phyloP scores from a whole-genome alignment of 2,329 filamentous ascomycete genomes.

The Escovopsis sp. region DNA sequence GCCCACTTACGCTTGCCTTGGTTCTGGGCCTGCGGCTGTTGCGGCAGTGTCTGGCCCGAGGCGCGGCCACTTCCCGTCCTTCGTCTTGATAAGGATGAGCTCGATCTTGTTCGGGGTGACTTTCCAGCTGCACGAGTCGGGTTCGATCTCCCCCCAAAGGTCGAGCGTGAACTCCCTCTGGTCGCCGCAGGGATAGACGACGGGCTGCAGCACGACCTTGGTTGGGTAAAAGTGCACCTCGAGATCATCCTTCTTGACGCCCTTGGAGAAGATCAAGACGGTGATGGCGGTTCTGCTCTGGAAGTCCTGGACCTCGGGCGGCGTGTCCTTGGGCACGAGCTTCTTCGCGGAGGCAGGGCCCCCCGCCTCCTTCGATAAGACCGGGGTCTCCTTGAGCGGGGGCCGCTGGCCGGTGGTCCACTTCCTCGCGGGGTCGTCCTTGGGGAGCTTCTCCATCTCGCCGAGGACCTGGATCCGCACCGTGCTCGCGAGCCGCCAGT shows the following conservation, averaged over 20 bases:
- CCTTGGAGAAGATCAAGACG: constrained; percentile 29
- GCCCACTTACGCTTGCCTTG: no score
- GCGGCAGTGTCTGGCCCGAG: constrained; percentile 6
- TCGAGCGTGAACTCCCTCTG: constrained; percentile 48
- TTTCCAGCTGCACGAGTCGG: constrained; percentile 41
- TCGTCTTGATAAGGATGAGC: constrained; percentile 54
- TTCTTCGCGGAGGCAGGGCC: background rate
- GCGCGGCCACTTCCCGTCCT: constrained; percentile 51
- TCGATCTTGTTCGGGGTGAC: constrained; percentile 72
- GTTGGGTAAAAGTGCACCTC: constrained; percentile 19
- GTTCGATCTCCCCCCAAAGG: constrained; percentile 51
- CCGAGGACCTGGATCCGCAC: constrained; percentile 34
- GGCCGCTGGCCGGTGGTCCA: constrained; percentile 22
- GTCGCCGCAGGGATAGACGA: constrained; percentile 31
- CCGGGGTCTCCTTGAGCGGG: constrained; percentile 4
- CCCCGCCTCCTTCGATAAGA: background rate
- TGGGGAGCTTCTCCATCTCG: constrained; percentile 28
- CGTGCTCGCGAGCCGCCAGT: constrained; percentile 27
- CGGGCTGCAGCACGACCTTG: constrained; percentile 14
- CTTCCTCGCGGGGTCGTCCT: constrained; percentile 31
- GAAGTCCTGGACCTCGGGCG: constrained; percentile 20
- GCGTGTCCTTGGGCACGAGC: constrained; percentile 10
- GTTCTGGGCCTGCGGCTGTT: background rate
- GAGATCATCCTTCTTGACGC: constrained; percentile 25
- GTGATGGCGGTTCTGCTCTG: constrained; percentile 21